Evolutionary conservation across 352 stramenopile species (phyloP), one percentile per base, ranked within the genome.

Genomic region (Discostella stelligera): DNA sequence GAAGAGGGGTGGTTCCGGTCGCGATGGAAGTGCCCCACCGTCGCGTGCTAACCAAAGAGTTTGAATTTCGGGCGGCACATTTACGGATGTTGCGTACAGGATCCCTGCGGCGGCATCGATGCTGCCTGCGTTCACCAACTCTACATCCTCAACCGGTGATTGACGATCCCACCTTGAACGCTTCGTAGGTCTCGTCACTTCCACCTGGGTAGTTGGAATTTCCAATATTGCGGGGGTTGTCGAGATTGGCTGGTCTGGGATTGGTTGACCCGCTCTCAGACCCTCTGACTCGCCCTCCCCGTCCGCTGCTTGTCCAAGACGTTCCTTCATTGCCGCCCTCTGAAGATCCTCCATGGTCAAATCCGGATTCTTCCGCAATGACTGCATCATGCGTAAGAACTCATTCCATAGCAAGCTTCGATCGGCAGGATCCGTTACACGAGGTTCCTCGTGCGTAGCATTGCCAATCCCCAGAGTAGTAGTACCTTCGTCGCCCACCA

Each of bases 331-430:
- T 55, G 87, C 86, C 6, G 85, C 80, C 16, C 69, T 61, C 55
- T 91, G 80, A 14, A 93, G 66, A 52, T 83, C 77, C 4, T 73
- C 27, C 60, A 93, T 63, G 6, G 83, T 90, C 56, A 93, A 72
- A 62, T 78, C 60, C 9, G 83, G 74, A 82, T 89, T 89, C 32
- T 83, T 79, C 27, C 59, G 84, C 52, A 74, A 66, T 41, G 79
- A 79, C 54, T 78, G 61, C 69, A 89, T 87, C 76, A 93, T 86
- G 65, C 81, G 79, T 48, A 93, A 72, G 83, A 93, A 93, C 59
- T 87, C 85, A 54, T 82, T 66, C 88, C 88, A 93, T 16, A 93
- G 73, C 46, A 89, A 66, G 30, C 56, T 52, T 71, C 67, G 76
- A 79, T 93, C 85, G 16, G 86, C 71, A 10, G 77, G 73, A 71